Base-by-base conservation (phyloP, 208 protist species). In the Leishmania major region DNA sequence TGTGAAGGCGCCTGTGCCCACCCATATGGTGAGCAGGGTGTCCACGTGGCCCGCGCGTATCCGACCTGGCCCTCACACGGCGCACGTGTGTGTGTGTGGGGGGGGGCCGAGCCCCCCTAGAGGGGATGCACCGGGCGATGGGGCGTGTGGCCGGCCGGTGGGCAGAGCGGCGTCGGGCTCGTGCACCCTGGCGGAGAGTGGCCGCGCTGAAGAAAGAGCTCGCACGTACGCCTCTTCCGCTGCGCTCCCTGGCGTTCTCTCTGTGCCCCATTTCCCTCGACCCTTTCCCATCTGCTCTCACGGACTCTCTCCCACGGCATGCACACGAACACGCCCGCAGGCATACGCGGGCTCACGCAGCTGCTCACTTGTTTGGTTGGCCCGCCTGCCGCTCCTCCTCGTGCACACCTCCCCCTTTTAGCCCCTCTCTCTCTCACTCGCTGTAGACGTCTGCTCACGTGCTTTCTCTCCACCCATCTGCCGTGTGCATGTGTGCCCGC, bases 261-360 rank as follows among this genome's bases (percentile, higher is more conserved):
- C 72, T 59, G 28, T 76, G 8, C 45, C 72, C 3, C 25, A 25
- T 53, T 76, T 59, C 10, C 17, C 37, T 76, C 28, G 3, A 37
- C n/a, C 53, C 55, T 59, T 43, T 80, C 49, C 49, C 66, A 11
- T 62, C 59, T 49, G 49, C 35, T 40, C n/a, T 62, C 37, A 74
- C 25, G 43, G 17, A 64, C 47, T 78, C 73, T 80, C 15, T 57
- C 62, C 49, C 72, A 19, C 35, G 25, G 15, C 74, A 66, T 31
- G 37, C 74, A 78, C 74, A 78, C 53, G 19, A 22, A 28, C 53
- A 66, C 19, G 37, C 31, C 64, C 74, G 49, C 49, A 71, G 66
- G 66, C 37, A 71, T 71, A 35, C 66, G 8, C 37, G 37, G 66
- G 37, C n/a, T 45, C 19, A 28, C 66, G 35, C 66, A 71, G 66